phyloP scores from a whole-genome alignment of 1,284 basidiomycete genomes.

The Microbotryum violaceum region DNA sequence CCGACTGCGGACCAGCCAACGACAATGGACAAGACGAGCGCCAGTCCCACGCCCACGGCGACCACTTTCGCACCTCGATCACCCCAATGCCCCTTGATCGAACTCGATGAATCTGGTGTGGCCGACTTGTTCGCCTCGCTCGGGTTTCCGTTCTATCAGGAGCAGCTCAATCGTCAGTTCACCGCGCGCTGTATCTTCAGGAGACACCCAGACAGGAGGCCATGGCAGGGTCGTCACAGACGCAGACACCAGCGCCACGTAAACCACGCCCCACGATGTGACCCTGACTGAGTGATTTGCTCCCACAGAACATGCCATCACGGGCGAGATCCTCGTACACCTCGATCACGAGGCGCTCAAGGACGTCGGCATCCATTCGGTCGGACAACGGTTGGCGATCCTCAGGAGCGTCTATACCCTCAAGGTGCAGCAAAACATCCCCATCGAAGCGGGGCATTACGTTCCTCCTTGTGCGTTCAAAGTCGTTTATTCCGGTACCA shows the following conservation, averaged over 20 bases:
- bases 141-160: constrained; percentile 72
- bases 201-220: no score
- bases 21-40: no score
- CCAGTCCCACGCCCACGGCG: no score
- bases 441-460: constrained; percentile 77
- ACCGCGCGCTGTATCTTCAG: no score
- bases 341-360: constrained; percentile 74
- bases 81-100: constrained; percentile 45
- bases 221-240: no score
- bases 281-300: neutral
- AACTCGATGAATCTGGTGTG: constrained; percentile 77
- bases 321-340: constrained; percentile 74
- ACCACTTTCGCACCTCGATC: no score
- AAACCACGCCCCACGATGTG: neutral
- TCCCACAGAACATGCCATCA: constrained; percentile 71
- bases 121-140: constrained; percentile 63
- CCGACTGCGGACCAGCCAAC: no score
- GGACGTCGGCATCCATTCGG: constrained; percentile 70
- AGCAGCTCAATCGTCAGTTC: constrained; percentile 45
- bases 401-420: constrained; percentile 81
- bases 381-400: constrained; percentile 75
- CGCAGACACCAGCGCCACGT: neutral
- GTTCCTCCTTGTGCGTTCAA: constrained; percentile 70
- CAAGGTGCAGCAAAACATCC: constrained; percentile 72
- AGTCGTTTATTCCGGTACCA: neutral